Evolutionary conservation across 73 alveolate genomes (phyloP).

Genomic region (Paramecium sonneborni): DNA sequence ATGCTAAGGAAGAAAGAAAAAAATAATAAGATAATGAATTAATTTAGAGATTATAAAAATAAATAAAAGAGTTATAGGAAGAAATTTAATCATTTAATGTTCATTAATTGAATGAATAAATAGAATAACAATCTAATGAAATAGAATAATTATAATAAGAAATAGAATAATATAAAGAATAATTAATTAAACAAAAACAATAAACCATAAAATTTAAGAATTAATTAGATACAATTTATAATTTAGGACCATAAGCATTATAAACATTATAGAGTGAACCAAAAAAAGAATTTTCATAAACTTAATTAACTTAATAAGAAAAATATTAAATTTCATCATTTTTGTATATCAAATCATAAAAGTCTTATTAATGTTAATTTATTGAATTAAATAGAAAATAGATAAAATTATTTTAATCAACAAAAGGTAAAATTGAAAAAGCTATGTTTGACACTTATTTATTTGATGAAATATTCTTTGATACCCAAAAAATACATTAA

Average conservation of each 20-base stretch:
- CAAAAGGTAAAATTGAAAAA: slow-evolving; percentile 24
- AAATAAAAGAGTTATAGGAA: slow-evolving; percentile 6
- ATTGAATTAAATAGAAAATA: slow-evolving; percentile 38
- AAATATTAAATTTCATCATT: background rate
- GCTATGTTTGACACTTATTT: background rate
- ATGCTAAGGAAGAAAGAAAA: background rate
- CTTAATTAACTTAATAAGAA: background rate
- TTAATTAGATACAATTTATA: slow-evolving; percentile 5
- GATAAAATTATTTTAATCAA: background rate
- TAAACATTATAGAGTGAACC: background rate
- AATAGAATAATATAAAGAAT: background rate
- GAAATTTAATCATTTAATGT: background rate
- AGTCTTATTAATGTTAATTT: background rate
- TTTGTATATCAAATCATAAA: slow-evolving; percentile 30
- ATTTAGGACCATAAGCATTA: slow-evolving; percentile 44
- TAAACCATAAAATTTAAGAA: background rate
- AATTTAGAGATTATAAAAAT: background rate
- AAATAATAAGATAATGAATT: background rate
- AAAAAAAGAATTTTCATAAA: background rate
- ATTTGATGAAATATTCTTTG: slow-evolving; percentile 54
- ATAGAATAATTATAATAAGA: background rate
- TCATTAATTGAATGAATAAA: background rate
- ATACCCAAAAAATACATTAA: background rate
- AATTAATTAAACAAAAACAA: background rate
- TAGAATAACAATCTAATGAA: background rate